A percentile compares a stretch with the other conserved stretches of the same genome.
Conservation (phyloP, 306 rosid genomes). For the Styphnolobium japonicum region DNA sequence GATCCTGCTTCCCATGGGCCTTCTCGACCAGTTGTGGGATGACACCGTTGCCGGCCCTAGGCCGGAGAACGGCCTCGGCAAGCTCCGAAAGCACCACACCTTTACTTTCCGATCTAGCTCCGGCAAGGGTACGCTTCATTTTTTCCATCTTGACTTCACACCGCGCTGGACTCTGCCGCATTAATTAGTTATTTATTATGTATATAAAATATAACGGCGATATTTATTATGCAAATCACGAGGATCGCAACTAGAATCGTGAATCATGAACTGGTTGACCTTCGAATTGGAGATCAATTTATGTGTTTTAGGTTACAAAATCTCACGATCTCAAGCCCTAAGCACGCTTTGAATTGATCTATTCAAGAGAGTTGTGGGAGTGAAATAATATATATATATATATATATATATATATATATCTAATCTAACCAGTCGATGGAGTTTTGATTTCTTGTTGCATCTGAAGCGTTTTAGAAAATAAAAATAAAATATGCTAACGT, state of each 20-base stretch:
- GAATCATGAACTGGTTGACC: not conserved
- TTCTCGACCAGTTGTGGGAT: slow-evolving; percentile 96
- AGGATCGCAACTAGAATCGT: not conserved
- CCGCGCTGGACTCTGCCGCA: slow-evolving; percentile 35
- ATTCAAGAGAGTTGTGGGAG: not conserved
- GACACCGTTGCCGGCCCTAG: slow-evolving; percentile 91
- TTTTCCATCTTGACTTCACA: slow-evolving; percentile 2
- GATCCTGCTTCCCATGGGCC: slow-evolving; percentile 50
- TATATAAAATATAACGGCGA: not conserved
- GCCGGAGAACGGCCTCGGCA: slow-evolving; percentile 86
- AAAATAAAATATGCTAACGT: not conserved
- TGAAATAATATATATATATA: no score
- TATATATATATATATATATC: no score
- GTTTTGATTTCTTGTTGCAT: not conserved
- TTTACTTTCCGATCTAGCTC: slow-evolving; percentile 42
- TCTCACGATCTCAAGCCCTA: slow-evolving; percentile 20
- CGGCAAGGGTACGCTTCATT: slow-evolving; percentile 62
- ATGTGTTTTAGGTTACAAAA: not conserved
- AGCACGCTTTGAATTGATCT: not conserved
- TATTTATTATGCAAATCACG: not conserved
- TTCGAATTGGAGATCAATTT: slow-evolving; percentile 10
- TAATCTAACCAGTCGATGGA: not conserved
- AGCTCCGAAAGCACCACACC: slow-evolving; percentile 65
- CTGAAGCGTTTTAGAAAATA: not conserved
- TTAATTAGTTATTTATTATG: not conserved